Evolutionary conservation across 306 rosid genomes (phyloP).

Genomic region (Dryas octopetala): DNA sequence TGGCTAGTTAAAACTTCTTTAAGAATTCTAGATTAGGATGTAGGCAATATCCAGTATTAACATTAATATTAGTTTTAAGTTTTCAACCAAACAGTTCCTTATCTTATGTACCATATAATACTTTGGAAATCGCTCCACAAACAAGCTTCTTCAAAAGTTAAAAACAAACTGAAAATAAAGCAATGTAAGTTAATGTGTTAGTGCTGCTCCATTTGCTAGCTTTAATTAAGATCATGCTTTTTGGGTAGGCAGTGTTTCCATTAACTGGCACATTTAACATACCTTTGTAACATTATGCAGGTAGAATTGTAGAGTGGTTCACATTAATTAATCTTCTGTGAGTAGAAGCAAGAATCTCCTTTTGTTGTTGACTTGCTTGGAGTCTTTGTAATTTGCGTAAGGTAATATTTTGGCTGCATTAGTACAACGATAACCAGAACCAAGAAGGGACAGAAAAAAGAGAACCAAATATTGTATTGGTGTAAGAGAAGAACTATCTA

Average conservation of each 20-base stretch:
- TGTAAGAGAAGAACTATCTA: not conserved
- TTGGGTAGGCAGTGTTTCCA: not conserved
- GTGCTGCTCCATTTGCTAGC: not conserved
- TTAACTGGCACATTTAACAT: not conserved
- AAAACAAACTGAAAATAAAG: not conserved
- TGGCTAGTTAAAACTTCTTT: not conserved
- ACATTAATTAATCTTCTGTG: not conserved
- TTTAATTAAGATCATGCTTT: too few species aligned
- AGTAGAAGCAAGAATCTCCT: not conserved
- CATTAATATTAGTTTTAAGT: too few species aligned
- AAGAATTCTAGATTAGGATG: not conserved
- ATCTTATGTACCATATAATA: too few species aligned
- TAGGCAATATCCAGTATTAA: not conserved
- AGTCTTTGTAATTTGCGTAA: not conserved
- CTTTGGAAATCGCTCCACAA: not conserved
- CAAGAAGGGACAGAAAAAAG: not conserved
- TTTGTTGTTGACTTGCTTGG: constrained; percentile 2
- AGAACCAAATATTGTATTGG: not conserved
- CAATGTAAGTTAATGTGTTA: not conserved
- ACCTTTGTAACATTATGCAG: not conserved
- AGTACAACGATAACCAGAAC: not conserved
- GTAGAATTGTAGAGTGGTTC: not conserved
- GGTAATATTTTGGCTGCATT: not conserved
- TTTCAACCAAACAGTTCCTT: too few species aligned
- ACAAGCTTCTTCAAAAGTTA: not conserved